Conservation (phyloP, 495 filamentous ascomycete species). For the Trichoderma parareesei region DNA sequence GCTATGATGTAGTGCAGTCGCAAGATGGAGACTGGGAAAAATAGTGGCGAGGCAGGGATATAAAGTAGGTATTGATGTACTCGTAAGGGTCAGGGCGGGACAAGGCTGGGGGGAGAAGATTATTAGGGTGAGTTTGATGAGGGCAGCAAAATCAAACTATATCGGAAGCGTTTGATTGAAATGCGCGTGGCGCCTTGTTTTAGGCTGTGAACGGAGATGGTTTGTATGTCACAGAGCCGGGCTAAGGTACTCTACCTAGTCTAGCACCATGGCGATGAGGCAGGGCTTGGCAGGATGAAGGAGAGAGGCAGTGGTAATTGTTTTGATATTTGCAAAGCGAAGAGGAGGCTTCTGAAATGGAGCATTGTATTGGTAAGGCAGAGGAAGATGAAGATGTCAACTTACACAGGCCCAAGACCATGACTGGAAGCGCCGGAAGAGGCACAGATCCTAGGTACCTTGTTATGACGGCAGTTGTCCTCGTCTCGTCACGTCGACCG, state of each 20-base stretch:
- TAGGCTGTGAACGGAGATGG: background rate
- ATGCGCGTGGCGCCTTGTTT: background rate
- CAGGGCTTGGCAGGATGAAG: too few species aligned
- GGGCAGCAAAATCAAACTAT: too few species aligned
- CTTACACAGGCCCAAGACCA: conserved; percentile 3
- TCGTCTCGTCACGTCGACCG: too few species aligned
- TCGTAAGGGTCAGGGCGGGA: background rate
- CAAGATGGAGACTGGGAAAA: background rate
- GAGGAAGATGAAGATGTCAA: background rate
- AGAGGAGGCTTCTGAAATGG: background rate
- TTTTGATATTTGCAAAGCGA: background rate
- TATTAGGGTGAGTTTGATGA: background rate
- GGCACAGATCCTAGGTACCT: background rate
- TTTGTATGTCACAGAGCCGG: background rate
- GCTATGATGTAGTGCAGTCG: background rate
- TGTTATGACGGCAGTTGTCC: too few species aligned
- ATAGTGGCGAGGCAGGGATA: background rate
- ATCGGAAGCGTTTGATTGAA: background rate
- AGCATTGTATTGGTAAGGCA: background rate
- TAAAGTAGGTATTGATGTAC: background rate
- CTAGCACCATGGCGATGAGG: too few species aligned
- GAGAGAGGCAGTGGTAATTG: too few species aligned
- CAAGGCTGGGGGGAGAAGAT: background rate
- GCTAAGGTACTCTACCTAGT: too few species aligned
- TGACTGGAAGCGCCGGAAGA: conserved; percentile 7